Base-by-base conservation (phyloP, 2,329 filamentous ascomycete genomes). In the Fusarium chlamydosporum region DNA sequence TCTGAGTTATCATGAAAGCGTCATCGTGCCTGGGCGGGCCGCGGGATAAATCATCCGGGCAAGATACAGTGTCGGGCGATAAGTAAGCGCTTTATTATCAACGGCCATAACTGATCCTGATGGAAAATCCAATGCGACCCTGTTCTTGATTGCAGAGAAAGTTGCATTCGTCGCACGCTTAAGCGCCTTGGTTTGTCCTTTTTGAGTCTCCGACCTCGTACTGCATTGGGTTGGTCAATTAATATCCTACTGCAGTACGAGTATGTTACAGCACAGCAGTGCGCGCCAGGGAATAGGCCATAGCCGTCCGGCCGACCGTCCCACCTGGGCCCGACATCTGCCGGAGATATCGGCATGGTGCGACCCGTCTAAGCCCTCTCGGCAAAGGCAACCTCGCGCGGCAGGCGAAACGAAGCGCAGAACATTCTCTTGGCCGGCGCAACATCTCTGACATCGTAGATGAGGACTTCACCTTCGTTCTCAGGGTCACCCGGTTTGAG, bases 371-470 rank as follows among this genome's bases (percentile, higher is more conserved):
- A 77, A 23, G 65, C 65, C 48, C 76, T 76, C 46, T 80, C 67
- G 26, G 86, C 84, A 81, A 97, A 97, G 15, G 94, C 96, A 7
- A 97, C 92, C 73, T 92, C 89, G 34, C 83, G 80, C 3, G 96
- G 96, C 63, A 99, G 77, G 66, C 94, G 88, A 80, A 99, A 98
- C 71, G 89, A 96, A 31, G 93, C 95, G 79, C 96, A 98, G 79
- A 95, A 98, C 94, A 97, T 97, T 76, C 91, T 88, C 85, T 99
- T 99, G 75, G 93, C 91, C 7, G 96, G 96, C 61, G 94, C 92
- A 56, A 99, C 96, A 71, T 96, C 89, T 68, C 96, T 86, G 34
- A 98, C 93, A 61, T 92, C 88, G 62, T 88, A 81, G 67, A 93
- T 87, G 1, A 81, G 81, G 37, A 88, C 81, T 72, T 87, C 80